Base-by-base conservation (phyloP, 2,329 filamentous ascomycete species). In the Chaetomium strumarium region DNA sequence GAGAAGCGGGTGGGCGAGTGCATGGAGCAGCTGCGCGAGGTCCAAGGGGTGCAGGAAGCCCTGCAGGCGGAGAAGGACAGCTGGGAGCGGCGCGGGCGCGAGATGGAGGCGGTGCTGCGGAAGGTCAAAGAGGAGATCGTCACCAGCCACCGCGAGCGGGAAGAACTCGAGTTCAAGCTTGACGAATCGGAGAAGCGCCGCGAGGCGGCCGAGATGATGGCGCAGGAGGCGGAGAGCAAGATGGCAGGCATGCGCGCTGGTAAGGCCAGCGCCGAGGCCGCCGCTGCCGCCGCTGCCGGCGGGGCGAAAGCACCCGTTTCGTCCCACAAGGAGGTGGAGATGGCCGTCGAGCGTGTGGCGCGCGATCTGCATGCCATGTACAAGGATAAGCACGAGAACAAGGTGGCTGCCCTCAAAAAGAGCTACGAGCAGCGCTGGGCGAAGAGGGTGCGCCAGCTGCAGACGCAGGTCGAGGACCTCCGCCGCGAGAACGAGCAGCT, bases 301-400 rank as follows among this genome's bases (percentile, higher is more conserved):
- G 71, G 65, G 60, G 67, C 59, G 45, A 55, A 65, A 24, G 61
- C 66, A 24, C 58, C 55, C 20, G 52, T 67, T 7, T 44, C 37
- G 8, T 57, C 59, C n/a, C 62, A 64, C 56, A 60, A 58, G 52
- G 90, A 95, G 58, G 86, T 96, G 46, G 91, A 96, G 65, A 77
- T 88, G 41, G 86, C 87, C 1, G 86, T 92, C 19, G 90, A 96
- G 70, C 90, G 91, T 60, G 90, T 97, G 38, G 91, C 92, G n/a
- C 81, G 90, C 30, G 93, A 99, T 66, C 78, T 99, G 38, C 93
- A 99, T 67, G 79, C 85, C 0, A 78, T 96, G 11, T 99, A 99
- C 79, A 97, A 96, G 74, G 84, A 86, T 66, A 99, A 99, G 73
- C 93, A 99, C 68, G 92, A 97, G 73, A 89, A 85, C 57, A 99